Base-by-base conservation (phyloP, 805 yeast genomes). In the Wickerhamomyces xylosicus region DNA sequence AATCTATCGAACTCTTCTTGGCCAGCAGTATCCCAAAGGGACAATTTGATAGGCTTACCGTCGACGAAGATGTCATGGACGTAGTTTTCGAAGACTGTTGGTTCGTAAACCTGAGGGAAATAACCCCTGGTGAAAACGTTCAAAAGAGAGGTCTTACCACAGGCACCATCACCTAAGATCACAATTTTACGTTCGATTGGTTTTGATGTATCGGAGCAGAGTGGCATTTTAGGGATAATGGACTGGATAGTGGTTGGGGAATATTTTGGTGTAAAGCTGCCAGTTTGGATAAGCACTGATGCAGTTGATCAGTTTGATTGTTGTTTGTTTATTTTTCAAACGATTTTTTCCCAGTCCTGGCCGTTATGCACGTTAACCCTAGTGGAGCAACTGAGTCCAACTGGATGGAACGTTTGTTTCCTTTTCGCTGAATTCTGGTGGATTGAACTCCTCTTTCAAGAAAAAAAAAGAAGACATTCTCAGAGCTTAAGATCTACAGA, bases 1-100 rank as follows among this genome's bases (percentile, higher is more conserved):
- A 90, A 71, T 46, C 97, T 73, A 60, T 90, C 98, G 52, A 90
- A 90, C 64, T 90, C 98, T 63, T 90, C 98, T 67, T 90, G 98
- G 7, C 98, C 98, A 2, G 98, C 98, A 5, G 98, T 90, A 59
- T 90, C 98, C 98, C 98, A 92, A 40, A 90, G 67, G 14, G 96
- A 87, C 41, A 90, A 66, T 54, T 89, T 95, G 52, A 90, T 84
- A 37, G 92, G 86, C 58, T 85, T 86, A 38, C 90, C 90, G 58
- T 90, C 98, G 40, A 90, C 87, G 63, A 85, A 90, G 47, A 90
- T 92, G 58, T 90, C 97, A 62, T 90, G 97, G 43, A 89, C 95
- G 58, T 90, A 90, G 64, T 90, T 90, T 58, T 90, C 97, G 62
- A 92, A 90, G 31, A 90, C 97, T 1, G 98, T 90, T 19, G 98